Evolutionary conservation across 78 protist genomes (phyloP).

Genomic region (Dictyostelium capitatum): DNA sequence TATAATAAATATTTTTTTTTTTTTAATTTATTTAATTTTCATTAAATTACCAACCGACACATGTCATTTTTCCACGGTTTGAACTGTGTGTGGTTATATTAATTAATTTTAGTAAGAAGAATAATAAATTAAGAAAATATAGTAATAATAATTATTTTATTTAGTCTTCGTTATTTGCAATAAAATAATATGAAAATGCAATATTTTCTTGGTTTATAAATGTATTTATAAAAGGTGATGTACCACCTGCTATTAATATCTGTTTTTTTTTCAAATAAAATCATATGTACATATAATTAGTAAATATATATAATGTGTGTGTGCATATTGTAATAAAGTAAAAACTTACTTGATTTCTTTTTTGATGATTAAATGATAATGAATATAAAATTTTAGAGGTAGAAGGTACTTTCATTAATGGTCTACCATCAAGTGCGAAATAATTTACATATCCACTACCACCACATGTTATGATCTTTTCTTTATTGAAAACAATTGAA

Average conservation of each 20-base stretch:
- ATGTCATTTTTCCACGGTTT: background rate
- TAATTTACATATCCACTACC: slow-evolving; percentile 38
- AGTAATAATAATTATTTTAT: background rate
- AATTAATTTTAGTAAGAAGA: background rate
- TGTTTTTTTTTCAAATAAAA: background rate
- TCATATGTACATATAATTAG: background rate
- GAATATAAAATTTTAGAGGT: slow-evolving; percentile 59
- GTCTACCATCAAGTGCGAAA: slow-evolving; percentile 43
- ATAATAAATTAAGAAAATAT: no score
- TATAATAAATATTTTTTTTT: no score
- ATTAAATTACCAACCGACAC: background rate
- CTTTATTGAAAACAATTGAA: slow-evolving; percentile 59
- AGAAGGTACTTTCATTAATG: slow-evolving; percentile 58
- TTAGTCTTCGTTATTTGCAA: slow-evolving; percentile 5
- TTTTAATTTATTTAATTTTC: no score
- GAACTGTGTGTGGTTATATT: no score
- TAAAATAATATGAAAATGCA: slow-evolving; percentile 73
- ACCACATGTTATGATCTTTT: slow-evolving; percentile 51
- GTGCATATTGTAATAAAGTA: no score
- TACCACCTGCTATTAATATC: slow-evolving; percentile 68
- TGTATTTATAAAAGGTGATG: slow-evolving; percentile 64
- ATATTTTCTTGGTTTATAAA: slow-evolving; percentile 77
- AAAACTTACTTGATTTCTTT: slow-evolving; percentile 52
- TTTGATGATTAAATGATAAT: slow-evolving; percentile 36
- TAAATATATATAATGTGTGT: background rate